Evolutionary conservation across 257 asterid species (phyloP).

Genomic region (Cynanchum wilfordii): DNA sequence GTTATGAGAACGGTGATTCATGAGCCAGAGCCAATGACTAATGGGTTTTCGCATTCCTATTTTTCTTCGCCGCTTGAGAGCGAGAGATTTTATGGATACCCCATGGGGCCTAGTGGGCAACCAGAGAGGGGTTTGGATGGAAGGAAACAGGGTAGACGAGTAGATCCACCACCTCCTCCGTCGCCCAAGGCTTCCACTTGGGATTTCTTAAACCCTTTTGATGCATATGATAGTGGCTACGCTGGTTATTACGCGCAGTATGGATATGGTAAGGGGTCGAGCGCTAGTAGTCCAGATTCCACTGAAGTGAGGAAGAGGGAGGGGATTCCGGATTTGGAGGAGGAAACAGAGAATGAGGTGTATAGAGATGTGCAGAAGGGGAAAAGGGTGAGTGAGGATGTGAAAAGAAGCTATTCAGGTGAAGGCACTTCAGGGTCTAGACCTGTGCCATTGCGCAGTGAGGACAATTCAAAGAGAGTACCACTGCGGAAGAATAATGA

Average conservation of each 20-base stretch:
- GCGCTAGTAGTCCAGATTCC: conserved; percentile 82
- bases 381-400: conserved; percentile 28
- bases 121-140: conserved; percentile 24
- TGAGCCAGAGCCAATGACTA: conserved; percentile 45
- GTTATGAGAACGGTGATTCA: conserved; percentile 63
- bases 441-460: conserved; percentile 31
- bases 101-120: conserved; percentile 17
- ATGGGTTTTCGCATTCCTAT: conserved; percentile 58
- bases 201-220: conserved; percentile 83
- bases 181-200: conserved; percentile 69
- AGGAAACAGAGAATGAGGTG: conserved; percentile 76
- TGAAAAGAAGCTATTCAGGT: conserved; percentile 28
- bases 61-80: conserved; percentile 40
- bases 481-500: conserved; percentile 18
- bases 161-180: conserved; percentile 86
- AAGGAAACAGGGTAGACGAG: conserved; percentile 32
- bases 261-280: conserved; percentile 31
- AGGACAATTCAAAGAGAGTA: conserved; percentile 30
- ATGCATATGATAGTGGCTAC: conserved; percentile 41
- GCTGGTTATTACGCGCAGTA: conserved; percentile 27
- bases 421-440: conserved; percentile 27
- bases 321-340: conserved; percentile 98
- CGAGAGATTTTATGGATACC: conserved; percentile 45
- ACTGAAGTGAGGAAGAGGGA: conserved; percentile 88
- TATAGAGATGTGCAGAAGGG: conserved; percentile 37